A percentile compares a stretch with the other conserved stretches of the same genome.
Evolutionary conservation across 495 filamentous ascomycete genomes (phyloP).

Genomic region (Hyphodiscus hymeniophilus): DNA sequence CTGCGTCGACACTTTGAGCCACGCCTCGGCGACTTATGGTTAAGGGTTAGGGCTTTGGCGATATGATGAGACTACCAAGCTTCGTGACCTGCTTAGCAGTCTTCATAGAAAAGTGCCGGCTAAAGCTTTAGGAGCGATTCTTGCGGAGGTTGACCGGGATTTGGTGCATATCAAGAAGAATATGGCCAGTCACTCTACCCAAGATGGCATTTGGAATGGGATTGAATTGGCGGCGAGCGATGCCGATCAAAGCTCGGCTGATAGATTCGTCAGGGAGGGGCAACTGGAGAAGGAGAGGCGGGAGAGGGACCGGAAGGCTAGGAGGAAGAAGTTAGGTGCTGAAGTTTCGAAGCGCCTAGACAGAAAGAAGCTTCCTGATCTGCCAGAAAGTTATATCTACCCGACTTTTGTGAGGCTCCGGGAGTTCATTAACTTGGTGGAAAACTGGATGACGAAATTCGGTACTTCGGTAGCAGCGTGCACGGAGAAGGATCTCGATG

Average conservation of each 20-base stretch:
- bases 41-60: too few relatives aligned
- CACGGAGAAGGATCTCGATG: not conserved
- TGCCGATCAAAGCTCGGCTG: not conserved
- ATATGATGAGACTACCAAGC: not conserved
- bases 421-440: not conserved
- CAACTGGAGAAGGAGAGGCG: not conserved
- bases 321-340: not conserved
- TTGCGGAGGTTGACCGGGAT: not conserved
- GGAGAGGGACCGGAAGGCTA: not conserved
- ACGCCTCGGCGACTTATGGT: not conserved
- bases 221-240: too few relatives aligned
- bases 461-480: not conserved
- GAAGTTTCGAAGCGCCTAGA: not conserved
- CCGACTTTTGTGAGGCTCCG: not conserved
- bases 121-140: not conserved
- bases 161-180: constrained; percentile 1
- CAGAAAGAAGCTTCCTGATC: not conserved
- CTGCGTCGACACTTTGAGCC: not conserved
- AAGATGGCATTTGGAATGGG: not conserved
- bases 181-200: not conserved
- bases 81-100: not conserved
- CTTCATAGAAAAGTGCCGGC: not conserved
- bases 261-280: not conserved
- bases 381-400: not conserved
- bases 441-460: not conserved